Conservation (phyloP, 225 moss, liverwort and hornwort genomes). For the Ulota crispa region DNA sequence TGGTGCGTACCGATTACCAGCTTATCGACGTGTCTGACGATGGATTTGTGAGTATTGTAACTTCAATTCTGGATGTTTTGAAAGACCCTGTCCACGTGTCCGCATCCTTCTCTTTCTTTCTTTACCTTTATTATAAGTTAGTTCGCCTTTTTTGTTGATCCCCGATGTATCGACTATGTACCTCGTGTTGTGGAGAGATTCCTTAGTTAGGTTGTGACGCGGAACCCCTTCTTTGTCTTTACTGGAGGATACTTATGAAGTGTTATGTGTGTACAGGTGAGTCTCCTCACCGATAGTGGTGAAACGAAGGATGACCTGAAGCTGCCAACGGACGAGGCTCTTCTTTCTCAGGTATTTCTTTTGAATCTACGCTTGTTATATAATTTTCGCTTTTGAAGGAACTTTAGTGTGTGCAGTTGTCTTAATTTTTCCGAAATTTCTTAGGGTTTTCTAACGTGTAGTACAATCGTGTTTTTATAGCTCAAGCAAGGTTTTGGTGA, state of each 20-base stretch:
- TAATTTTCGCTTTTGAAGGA: fast-evolving
- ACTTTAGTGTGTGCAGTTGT: not conserved
- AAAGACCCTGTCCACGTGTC: fast-evolving
- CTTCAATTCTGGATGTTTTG: fast-evolving
- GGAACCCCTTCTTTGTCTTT: not conserved
- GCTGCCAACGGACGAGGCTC: slow-evolving; percentile 77
- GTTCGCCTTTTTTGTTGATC: fast-evolving
- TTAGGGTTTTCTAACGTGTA: too few species aligned
- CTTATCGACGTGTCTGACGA: slow-evolving; percentile 91
- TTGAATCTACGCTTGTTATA: not conserved
- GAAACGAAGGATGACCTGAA: slow-evolving; percentile 86
- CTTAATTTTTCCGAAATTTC: not conserved
- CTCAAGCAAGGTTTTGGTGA: slow-evolving; percentile 87
- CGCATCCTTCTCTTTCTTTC: fast-evolving
- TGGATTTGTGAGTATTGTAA: slow-evolving; percentile 74
- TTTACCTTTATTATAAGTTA: too few species aligned
- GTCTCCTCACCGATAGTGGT: slow-evolving; percentile 79
- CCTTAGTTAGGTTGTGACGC: not conserved
- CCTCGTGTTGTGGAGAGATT: too few species aligned
- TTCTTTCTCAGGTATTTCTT: slow-evolving; percentile 57
- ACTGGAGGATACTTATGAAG: not conserved
- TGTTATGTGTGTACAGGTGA: slow-evolving; percentile 47
- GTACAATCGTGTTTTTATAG: slow-evolving; percentile 26
- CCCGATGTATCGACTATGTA: not conserved
- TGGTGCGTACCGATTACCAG: slow-evolving; percentile 91